These are phyloP conservation scores for Tulasnella sp. DNA, from an alignment of 768 basidiomycete species.

Conservation along the genomic window DNA sequence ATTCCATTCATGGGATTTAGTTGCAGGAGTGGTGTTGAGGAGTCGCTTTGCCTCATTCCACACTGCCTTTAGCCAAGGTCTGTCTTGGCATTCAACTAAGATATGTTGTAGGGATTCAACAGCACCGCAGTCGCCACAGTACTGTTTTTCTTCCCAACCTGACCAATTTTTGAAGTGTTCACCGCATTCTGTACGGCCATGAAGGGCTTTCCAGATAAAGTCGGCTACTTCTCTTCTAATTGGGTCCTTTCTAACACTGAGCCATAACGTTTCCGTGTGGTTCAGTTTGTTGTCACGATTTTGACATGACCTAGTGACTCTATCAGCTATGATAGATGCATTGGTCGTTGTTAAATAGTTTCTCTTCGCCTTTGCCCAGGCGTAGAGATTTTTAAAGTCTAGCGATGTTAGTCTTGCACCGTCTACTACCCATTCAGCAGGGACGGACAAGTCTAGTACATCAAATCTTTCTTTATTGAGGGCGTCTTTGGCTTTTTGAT, in stretches of 20 bases:
- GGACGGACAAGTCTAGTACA: not conserved
- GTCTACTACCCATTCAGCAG: not conserved
- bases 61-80: not conserved
- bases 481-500: not conserved
- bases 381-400: not conserved
- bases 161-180: not conserved
- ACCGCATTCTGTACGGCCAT: not conserved
- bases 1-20: too few relatives aligned
- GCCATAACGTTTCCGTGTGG: not conserved
- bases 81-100: not conserved
- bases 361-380: too few relatives aligned
- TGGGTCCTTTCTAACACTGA: not conserved
- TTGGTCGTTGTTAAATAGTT: too few relatives aligned
- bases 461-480: not conserved
- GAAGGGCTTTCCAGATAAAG: constrained; percentile 1
- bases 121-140: not conserved
- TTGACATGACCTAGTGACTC: too few relatives aligned
- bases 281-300: too few relatives aligned
- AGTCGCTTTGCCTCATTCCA: not conserved
- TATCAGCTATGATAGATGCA: too few relatives aligned
- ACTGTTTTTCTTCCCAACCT: not conserved
- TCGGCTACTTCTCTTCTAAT: not conserved
- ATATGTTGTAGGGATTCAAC: not conserved
- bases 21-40: not conserved
- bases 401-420: not conserved